Percentiles rank a stretch among this genome's conserved stretches.
phyloP scores from a whole-genome alignment of 2,329 filamentous ascomycete genomes.

The Neopestalotiopsis sp. region DNA sequence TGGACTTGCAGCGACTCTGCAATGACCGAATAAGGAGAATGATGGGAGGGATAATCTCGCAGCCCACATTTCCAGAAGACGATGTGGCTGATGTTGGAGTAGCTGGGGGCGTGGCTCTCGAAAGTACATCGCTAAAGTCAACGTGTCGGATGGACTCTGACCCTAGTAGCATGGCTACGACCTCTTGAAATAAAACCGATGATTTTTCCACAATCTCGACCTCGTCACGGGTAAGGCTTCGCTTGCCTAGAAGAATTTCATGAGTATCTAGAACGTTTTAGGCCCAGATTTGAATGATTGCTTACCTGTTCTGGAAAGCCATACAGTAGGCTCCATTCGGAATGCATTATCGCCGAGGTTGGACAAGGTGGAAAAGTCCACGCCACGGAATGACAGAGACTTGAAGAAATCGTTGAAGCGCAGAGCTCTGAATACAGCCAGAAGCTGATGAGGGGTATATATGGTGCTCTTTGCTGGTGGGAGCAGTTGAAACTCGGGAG shows the following conservation, averaged over 20 bases:
- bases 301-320: conserved; percentile 57
- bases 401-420: conserved; percentile 66
- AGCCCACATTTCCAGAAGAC: conserved; percentile 20
- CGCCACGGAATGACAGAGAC: conserved; percentile 58
- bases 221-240: conserved; percentile 53
- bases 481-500: conserved; percentile 60
- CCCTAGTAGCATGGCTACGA: conserved; percentile 60
- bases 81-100: conserved; percentile 16
- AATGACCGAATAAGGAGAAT: conserved; percentile 53
- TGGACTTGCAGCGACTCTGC: conserved; percentile 54
- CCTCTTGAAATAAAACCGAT: conserved; percentile 58
- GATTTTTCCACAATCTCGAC: conserved; percentile 53
- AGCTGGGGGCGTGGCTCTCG: conserved; percentile 24
- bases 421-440: conserved; percentile 61
- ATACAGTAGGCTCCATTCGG: conserved; percentile 52
- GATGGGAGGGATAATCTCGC: conserved; percentile 53
- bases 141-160: conserved; percentile 61
- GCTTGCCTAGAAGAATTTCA: conserved; percentile 24
- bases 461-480: conserved; percentile 41
- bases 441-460: conserved; percentile 56
- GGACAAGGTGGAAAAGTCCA: conserved; percentile 52
- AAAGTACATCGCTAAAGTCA: conserved; percentile 52
- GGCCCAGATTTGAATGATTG: conserved; percentile 18
- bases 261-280: too few relatives aligned
- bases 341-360: conserved; percentile 47